Evolutionary conservation across 2,329 filamentous ascomycete species (phyloP).

Genomic region (Diaporthe batatas): DNA sequence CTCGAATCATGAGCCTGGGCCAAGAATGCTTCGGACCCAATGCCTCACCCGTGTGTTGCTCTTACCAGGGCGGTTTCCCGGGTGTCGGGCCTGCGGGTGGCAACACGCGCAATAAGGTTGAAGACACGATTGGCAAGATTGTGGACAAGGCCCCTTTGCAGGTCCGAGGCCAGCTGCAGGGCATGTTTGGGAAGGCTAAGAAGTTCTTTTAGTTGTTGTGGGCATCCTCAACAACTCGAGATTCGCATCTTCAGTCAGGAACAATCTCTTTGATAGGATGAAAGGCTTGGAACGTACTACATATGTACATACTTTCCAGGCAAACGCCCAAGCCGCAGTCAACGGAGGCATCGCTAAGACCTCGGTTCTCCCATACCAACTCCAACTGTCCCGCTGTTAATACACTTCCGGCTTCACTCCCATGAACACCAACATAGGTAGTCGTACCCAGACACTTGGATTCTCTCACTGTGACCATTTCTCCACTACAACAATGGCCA

Average conservation of each 20-base stretch:
- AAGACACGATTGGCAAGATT: slow-evolving; percentile 28
- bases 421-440: no score
- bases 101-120: neutral
- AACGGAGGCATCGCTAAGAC: no score
- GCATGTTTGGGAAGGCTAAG: slow-evolving; percentile 22
- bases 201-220: slow-evolving; percentile 15
- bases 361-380: no score
- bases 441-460: no score
- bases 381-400: no score
- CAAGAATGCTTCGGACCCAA: slow-evolving; percentile 39
- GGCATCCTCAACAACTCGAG: neutral
- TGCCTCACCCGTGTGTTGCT: slow-evolving; percentile 43
- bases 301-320: no score
- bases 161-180: slow-evolving; percentile 20
- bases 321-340: no score
- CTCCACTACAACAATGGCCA: neutral
- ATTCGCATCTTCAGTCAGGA: no score
- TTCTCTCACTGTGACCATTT: no score
- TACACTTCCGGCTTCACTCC: no score
- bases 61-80: slow-evolving; percentile 27
- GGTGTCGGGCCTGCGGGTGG: slow-evolving; percentile 8
- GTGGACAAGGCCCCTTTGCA: slow-evolving; percentile 32
- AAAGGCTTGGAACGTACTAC: no score
- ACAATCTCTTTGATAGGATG: no score
- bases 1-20: slow-evolving; percentile 40